These are phyloP conservation scores for Graphiopsis chlorocephala DNA, from an alignment of 2,329 filamentous ascomycete species.

Conservation along the genomic window DNA sequence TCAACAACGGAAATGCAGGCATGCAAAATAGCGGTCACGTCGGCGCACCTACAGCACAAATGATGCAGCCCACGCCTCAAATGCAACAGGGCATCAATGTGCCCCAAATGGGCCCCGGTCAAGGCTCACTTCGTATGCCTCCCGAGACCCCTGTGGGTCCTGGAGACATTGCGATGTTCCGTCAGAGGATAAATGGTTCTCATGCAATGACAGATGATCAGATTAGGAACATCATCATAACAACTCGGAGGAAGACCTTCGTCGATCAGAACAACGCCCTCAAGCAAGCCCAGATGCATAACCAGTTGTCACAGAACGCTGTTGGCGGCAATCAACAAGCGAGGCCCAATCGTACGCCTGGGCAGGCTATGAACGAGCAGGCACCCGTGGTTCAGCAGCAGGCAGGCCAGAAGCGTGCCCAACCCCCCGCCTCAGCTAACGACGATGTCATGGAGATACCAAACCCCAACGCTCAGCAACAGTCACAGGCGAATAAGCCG, in stretches of 20 bases:
- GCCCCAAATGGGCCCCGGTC: constrained; percentile 28
- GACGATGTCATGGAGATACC: constrained; percentile 43
- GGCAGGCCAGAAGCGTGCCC: constrained; percentile 14
- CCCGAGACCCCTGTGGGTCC: constrained; percentile 32
- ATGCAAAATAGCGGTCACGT: constrained; percentile 6
- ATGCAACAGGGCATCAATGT: constrained; percentile 39
- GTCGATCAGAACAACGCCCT: constrained; percentile 7
- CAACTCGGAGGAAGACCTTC: constrained; percentile 4
- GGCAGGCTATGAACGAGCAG: neutral
- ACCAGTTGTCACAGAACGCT: constrained; percentile 11
- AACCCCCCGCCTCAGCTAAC: constrained; percentile 24
- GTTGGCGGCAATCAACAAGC: constrained; percentile 6
- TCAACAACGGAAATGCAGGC: neutral
- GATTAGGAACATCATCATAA: constrained; percentile 35
- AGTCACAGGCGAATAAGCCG: neutral
- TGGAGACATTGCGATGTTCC: constrained; percentile 41
- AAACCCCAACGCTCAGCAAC: constrained; percentile 28
- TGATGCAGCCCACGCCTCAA: constrained; percentile 13
- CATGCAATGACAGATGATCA: constrained; percentile 40
- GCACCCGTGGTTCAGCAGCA: neutral
- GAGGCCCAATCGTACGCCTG: constrained; percentile 1
- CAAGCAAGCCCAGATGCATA: constrained; percentile 18
- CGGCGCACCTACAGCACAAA: constrained; percentile 15
- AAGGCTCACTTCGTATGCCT: constrained; percentile 10
- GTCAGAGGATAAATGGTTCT: constrained; percentile 34